Base-by-base conservation (phyloP, 73 alveolate species). In the Blepharisma japonicum region DNA sequence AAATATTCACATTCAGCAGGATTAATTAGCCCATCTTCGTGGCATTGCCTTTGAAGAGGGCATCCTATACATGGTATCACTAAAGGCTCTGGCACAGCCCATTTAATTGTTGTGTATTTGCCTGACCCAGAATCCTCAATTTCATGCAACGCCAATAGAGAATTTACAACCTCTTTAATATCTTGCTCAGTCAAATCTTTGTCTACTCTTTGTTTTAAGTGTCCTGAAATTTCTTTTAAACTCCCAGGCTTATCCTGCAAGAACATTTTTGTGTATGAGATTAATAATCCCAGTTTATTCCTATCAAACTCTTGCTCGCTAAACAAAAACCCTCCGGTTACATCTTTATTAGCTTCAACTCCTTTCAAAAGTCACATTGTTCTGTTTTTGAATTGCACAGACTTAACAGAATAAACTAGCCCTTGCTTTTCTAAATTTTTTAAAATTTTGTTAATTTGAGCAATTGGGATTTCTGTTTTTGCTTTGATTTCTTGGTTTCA, bases 1-100 rank as follows among this genome's bases (percentile, higher is more conserved):
- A 61, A 25, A 25, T 61, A 61, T 25, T 61, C 74, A 61, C 74
- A 61, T 20, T 61, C 74, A 14, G 74, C 74, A 61, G 74, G 74
- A 39, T 61, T 61, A 8, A 61, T 25, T 14, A 61, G 48, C 47
- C 74, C 74, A 61, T 61, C 74, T 14, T 8, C 49, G 18, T 39
- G 14, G 46, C 74, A 61, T 5, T 61, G 47, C 14, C 14, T 14
- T 39, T 39, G 14, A 1, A 61, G 23, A 14, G 18, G 14, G 46
- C 74, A 61, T 9, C 49, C 74, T 0, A 61, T 14, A 39, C 74
- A 61, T 14, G 74, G 74, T 39, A 61, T 18, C 38, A 61, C 74
- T 25, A 61, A 61, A 61, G 74, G 74, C 14, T 61, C 74, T 9
- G 14, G 18, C 0, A n/a, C 14, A 25, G 23, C 14, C 14, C 18